A percentile compares a stretch with the other conserved stretches of the same genome.
Conservation (phyloP, 495 filamentous ascomycete species). For the Thozetella sp. region DNA sequence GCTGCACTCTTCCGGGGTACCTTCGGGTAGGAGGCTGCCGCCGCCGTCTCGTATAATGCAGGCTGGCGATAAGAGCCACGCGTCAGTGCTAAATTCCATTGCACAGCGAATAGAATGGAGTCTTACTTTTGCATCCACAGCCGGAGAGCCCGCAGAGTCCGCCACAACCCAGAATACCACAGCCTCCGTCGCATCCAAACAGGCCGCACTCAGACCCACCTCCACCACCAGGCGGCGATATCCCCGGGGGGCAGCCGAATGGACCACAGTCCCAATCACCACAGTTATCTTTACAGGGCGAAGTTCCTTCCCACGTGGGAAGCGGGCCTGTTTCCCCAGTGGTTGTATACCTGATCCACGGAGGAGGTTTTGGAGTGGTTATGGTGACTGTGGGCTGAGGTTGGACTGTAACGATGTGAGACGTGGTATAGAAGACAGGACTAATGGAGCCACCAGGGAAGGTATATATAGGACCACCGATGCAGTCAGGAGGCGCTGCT, state of each 20-base stretch:
- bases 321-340: neutral
- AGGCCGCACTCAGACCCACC: neutral
- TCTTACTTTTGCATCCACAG: neutral
- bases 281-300: neutral
- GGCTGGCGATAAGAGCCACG: neutral
- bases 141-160: neutral
- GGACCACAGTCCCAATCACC: neutral
- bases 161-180: neutral
- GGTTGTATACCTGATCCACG: neutral
- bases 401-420: neutral
- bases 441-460: neutral
- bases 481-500: neutral
- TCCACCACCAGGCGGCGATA: neutral
- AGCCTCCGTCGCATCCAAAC: neutral
- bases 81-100: neutral
- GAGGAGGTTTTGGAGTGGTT: neutral
- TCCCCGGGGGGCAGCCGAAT: neutral
- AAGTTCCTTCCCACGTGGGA: neutral
- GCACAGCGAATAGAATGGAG: neutral
- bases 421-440: neutral
- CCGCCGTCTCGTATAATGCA: neutral
- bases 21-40: neutral
- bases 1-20: neutral
- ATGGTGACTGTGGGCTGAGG: neutral
- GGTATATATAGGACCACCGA: neutral